Evolutionary conservation across 108 stramenopile species (phyloP), one percentile per base, ranked within the genome.

Genomic region (Phaeodactylum tricornutum): DNA sequence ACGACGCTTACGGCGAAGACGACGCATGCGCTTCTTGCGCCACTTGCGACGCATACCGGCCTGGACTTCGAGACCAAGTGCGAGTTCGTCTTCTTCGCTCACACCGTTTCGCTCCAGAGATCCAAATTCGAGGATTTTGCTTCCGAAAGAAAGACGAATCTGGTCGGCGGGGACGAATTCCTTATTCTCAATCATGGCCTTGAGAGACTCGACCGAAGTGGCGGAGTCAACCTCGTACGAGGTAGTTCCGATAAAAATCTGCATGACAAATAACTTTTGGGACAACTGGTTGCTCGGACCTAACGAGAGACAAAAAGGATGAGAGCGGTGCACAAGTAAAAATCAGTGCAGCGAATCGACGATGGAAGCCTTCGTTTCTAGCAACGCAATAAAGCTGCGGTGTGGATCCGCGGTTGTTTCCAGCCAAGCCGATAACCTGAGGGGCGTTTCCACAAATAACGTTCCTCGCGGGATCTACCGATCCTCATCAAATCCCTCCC

Each of bases 1-100:
- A 41, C 90, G 66, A 50, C 90, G 82, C 85, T 92, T 92, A 59
- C 90, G 77, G 42, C 90, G 80, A 49, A 92, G 83, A 64, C 90
- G 90, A 46, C 90, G 78, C 90, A 92, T 83, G 57, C 43, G 85
- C 90, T 92, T 92, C 81, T 92, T 92, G 34, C 69, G 63, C 90
- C 90, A 92, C 83, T 92, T 92, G 52, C 49, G 54, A 63, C 89
- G 83, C 90, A 85, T 92, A 59, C 90, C 90, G 23, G 71, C 84
- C 23, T 68, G 53, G 47, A 84, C 81, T 31, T 79, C 81, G 48
- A 86, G 61, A 25, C 75, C 31, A 57, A 90, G 71, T 40, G 69
- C 55, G 36, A 90, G 74, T 45, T 59, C 67, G 41, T 90, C 88
- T 20, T 90, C 88, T 27, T 83, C 81, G 61, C 81, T 74, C 40